These are phyloP conservation scores for Kwoniella dendrophila DNA, from an alignment of 768 basidiomycete species.

Conservation along the genomic window DNA sequence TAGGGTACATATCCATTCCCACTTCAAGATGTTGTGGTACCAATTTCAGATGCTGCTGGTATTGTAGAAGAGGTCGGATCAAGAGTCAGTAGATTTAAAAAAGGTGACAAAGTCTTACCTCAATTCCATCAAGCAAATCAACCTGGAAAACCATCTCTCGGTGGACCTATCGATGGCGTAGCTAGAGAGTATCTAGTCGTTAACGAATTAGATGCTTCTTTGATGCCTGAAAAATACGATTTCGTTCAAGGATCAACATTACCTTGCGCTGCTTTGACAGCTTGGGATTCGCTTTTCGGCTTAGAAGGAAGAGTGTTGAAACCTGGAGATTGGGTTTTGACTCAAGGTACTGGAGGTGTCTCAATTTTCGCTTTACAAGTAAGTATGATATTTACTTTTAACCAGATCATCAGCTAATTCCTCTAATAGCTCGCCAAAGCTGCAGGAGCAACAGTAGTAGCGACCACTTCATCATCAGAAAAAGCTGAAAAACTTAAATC, in stretches of 20 bases:
- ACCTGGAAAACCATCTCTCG: conserved; percentile 16
- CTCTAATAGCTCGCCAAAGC: conserved; percentile 31
- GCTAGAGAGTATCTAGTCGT: conserved; percentile 12
- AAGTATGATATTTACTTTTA: not conserved
- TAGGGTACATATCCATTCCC: conserved; percentile 33
- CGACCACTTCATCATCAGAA: conserved; percentile 27
- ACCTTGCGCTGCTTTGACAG: conserved; percentile 35
- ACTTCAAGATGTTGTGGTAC: conserved; percentile 20
- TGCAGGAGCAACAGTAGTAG: conserved; percentile 25
- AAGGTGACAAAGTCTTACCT: conserved; percentile 29
- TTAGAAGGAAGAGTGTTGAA: conserved; percentile 20
- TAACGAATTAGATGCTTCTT: conserved; percentile 12
- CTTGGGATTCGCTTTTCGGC: conserved; percentile 33
- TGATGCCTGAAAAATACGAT: conserved; percentile 18
- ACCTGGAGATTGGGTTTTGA: conserved; percentile 32
- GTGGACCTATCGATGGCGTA: conserved; percentile 21
- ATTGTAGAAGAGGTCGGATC: conserved; percentile 21
- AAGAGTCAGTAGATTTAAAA: conserved; percentile 22
- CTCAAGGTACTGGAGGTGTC: conserved; percentile 37
- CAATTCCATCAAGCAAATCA: conserved; percentile 20
- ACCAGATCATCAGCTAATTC: not conserved
- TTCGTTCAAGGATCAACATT: conserved; percentile 28
- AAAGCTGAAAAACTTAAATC: conserved; percentile 24
- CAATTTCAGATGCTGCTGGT: conserved; percentile 28
- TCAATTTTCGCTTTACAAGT: conserved; percentile 35